These are phyloP conservation scores for Didymella sp. DNA, from an alignment of 2,329 filamentous ascomycete species.

Conservation along the genomic window DNA sequence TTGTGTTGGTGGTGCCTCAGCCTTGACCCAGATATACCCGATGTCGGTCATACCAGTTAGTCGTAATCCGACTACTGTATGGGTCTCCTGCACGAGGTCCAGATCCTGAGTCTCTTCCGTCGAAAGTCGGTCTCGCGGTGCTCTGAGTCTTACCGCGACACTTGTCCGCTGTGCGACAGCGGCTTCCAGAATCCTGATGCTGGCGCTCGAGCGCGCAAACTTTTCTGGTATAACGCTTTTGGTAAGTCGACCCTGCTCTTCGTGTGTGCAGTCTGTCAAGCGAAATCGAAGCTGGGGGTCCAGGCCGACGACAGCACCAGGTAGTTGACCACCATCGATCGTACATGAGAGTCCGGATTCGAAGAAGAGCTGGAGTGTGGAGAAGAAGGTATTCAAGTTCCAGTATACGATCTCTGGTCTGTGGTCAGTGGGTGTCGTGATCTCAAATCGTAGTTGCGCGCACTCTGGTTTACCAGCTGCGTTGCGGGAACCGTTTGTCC, in stretches of 20 bases:
- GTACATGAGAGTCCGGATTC: conserved; percentile 38
- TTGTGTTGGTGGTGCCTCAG: not conserved
- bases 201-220: conserved; percentile 11
- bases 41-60: conserved; percentile 37
- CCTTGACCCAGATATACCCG: conserved; percentile 33
- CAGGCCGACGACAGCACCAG: conserved; percentile 29
- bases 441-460: not conserved
- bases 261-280: conserved; percentile 37
- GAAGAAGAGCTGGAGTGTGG: conserved; percentile 41
- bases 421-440: not conserved
- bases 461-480: conserved; percentile 32
- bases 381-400: conserved; percentile 41
- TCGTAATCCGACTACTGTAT: conserved; percentile 36
- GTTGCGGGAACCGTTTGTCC: conserved; percentile 15
- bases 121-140: not conserved
- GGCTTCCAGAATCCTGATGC: conserved; percentile 32
- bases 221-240: conserved; percentile 28
- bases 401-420: conserved; percentile 34
- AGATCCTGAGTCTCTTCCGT: not conserved
- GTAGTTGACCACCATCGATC: conserved; percentile 28
- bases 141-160: conserved; percentile 21
- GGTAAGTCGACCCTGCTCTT: conserved; percentile 33
- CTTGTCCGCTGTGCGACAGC: conserved; percentile 32
- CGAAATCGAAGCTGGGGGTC: conserved; percentile 37
- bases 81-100: conserved; percentile 23